Percentiles rank a stretch among this genome's conserved stretches.
Evolutionary conservation across 139 green algal species (phyloP).

Genomic region (Haematococcus lacustris): DNA sequence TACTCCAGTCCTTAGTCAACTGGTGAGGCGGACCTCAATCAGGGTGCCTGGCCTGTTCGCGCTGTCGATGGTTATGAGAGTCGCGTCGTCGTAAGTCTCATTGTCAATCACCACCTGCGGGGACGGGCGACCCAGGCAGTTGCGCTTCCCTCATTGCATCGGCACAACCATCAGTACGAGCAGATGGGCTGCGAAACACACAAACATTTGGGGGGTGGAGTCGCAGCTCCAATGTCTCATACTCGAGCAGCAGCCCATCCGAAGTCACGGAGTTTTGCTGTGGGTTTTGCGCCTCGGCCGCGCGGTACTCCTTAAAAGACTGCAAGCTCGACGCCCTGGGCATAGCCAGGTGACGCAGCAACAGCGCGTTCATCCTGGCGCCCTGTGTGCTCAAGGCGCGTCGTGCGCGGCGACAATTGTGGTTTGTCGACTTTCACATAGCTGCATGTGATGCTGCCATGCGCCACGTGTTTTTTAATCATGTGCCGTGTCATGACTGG

Average conservation of each 20-base stretch:
- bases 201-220: background rate
- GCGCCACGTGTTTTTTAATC: too few species aligned
- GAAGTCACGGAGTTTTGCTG: constrained; percentile 29
- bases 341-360: constrained; percentile 22
- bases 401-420: too few species aligned
- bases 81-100: constrained; percentile 48
- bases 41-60: constrained; percentile 91
- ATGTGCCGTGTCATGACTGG: too few species aligned
- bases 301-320: constrained; percentile 34
- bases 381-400: background rate
- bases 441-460: too few species aligned
- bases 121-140: too few species aligned
- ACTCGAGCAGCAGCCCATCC: constrained; percentile 68
- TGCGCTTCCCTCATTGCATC: constrained; percentile 17
- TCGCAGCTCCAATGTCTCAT: constrained; percentile 48
- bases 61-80: constrained; percentile 81
- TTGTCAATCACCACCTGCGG: constrained; percentile 81
- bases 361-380: constrained; percentile 20
- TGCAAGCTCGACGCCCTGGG: constrained; percentile 21
- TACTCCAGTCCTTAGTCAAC: background rate
- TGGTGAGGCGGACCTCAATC: constrained; percentile 54
- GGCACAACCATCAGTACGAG: background rate
- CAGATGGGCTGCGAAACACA: background rate
- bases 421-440: too few species aligned
- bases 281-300: constrained; percentile 26